Percentiles rank a stretch among this genome's conserved stretches.
Evolutionary conservation across 352 stramenopile species (phyloP).

Genomic region (Phytophthora aleatoria): DNA sequence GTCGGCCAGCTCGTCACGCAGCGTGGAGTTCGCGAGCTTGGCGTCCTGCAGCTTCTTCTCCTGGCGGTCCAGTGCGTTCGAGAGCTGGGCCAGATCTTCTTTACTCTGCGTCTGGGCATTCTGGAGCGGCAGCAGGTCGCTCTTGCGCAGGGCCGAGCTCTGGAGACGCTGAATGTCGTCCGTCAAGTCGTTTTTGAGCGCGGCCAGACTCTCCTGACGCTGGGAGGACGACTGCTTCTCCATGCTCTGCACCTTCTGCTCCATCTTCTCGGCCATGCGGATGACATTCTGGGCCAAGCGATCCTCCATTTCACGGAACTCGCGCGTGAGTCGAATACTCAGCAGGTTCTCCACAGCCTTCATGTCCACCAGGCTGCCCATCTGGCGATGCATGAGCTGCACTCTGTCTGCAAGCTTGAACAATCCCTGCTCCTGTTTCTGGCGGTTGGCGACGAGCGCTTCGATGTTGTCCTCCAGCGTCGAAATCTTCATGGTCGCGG

Average conservation of each 20-base stretch:
- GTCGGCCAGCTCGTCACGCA: constrained; percentile 62
- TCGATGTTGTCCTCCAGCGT: constrained; percentile 69
- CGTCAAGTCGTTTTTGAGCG: constrained; percentile 59
- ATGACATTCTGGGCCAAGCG: constrained; percentile 59
- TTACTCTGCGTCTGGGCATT: constrained; percentile 65
- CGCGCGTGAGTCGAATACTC: constrained; percentile 65
- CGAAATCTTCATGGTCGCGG: constrained; percentile 59
- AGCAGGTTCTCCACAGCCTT: constrained; percentile 73
- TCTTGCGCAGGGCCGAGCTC: constrained; percentile 48
- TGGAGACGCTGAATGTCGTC: constrained; percentile 68
- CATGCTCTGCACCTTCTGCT: constrained; percentile 60
- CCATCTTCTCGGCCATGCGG: constrained; percentile 71
- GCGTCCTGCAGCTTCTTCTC: constrained; percentile 67
- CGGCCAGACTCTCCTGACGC: constrained; percentile 51
- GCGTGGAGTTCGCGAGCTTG: constrained; percentile 44
- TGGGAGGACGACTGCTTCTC: constrained; percentile 62
- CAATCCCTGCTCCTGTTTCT: constrained; percentile 63
- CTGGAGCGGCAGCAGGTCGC: constrained; percentile 56
- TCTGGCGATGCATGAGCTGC: constrained; percentile 54
- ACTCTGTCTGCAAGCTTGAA: constrained; percentile 63
- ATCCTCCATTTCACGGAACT: constrained; percentile 76
- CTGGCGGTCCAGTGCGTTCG: constrained; percentile 58
- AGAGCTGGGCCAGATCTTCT: constrained; percentile 65
- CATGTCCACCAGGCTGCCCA: constrained; percentile 56
- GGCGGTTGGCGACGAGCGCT: constrained; percentile 43